Percentiles rank a stretch among this genome's conserved stretches.
Evolutionary conservation across 768 basidiomycete species (phyloP).

Genomic region (Leccinum rimulosum): DNA sequence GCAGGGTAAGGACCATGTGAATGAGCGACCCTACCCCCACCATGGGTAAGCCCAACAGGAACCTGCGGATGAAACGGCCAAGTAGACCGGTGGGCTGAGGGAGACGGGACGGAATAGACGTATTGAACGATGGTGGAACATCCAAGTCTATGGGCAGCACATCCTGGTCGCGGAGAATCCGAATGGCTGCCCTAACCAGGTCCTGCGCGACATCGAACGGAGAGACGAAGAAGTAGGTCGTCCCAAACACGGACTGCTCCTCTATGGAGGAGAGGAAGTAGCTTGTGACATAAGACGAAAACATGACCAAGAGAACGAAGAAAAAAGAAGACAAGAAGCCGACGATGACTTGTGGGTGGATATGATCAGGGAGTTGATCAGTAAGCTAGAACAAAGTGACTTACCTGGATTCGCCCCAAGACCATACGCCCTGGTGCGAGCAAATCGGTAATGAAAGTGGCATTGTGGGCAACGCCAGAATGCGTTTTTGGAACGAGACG

Average conservation of each 20-base stretch:
- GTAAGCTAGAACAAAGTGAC: constrained; percentile 14
- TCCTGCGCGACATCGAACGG: constrained; percentile 60
- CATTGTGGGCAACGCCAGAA: constrained; percentile 85
- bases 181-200: constrained; percentile 59
- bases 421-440: constrained; percentile 66
- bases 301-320: constrained; percentile 63
- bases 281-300: constrained; percentile 68
- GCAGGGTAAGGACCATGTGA: constrained; percentile 65
- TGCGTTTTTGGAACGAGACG: constrained; percentile 56
- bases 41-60: constrained; percentile 73
- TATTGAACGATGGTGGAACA: constrained; percentile 12
- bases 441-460: constrained; percentile 72
- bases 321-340: constrained; percentile 57
- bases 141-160: constrained; percentile 32
- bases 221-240: constrained; percentile 42
- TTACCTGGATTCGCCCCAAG: constrained; percentile 75
- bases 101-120: constrained; percentile 15
- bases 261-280: constrained; percentile 64
- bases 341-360: constrained; percentile 56
- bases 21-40: constrained; percentile 75
- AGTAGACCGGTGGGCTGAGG: constrained; percentile 46
- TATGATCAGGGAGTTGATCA: constrained; percentile 15
- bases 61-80: constrained; percentile 60
- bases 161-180: constrained; percentile 60
- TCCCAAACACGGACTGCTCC: constrained; percentile 40